A percentile compares a stretch with the other conserved stretches of the same genome.
phyloP scores from a whole-genome alignment of 1,139 yeast genomes.

The Kurtzmaniella quercitrusa region DNA sequence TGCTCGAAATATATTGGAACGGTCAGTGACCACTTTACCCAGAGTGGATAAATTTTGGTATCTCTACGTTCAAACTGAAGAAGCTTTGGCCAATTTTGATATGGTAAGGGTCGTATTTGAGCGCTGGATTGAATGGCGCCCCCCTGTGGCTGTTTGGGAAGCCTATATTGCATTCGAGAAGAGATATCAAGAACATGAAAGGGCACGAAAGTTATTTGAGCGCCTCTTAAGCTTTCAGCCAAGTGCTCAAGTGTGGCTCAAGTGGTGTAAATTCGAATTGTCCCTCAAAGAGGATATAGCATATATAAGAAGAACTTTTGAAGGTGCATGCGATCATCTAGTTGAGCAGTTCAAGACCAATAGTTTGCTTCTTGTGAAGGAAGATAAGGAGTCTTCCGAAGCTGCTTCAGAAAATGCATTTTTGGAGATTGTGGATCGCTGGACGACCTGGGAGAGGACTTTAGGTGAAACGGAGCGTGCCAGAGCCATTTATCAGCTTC shows the following conservation, averaged over 20 bases:
- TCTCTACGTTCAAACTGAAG: constrained; percentile 77
- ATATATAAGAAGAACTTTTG: constrained; percentile 60
- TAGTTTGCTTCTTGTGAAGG: too few relatives aligned
- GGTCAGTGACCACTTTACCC: constrained; percentile 75
- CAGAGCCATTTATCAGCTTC: constrained; percentile 53
- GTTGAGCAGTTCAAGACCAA: constrained; percentile 9
- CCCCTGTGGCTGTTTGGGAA: constrained; percentile 65
- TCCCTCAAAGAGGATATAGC: constrained; percentile 20
- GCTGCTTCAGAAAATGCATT: too few relatives aligned
- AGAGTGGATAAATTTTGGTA: constrained; percentile 85
- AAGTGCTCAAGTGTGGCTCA: constrained; percentile 56
- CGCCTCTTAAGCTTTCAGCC: constrained; percentile 57
- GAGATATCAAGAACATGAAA: constrained; percentile 56
- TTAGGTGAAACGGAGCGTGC: constrained; percentile 65
- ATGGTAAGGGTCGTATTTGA: constrained; percentile 68
- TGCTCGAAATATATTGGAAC: constrained; percentile 78
- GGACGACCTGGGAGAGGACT: constrained; percentile 74
- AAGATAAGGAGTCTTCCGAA: too few relatives aligned
- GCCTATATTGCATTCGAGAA: constrained; percentile 71
- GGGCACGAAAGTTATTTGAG: constrained; percentile 55
- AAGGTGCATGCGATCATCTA: constrained; percentile 59
- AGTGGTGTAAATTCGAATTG: constrained; percentile 37
- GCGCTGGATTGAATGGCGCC: constrained; percentile 79
- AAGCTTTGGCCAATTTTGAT: constrained; percentile 60
- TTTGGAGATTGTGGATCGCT: constrained; percentile 33